phyloP scores from a whole-genome alignment of 2,329 filamentous ascomycete species.

The Monilinia polystroma region DNA sequence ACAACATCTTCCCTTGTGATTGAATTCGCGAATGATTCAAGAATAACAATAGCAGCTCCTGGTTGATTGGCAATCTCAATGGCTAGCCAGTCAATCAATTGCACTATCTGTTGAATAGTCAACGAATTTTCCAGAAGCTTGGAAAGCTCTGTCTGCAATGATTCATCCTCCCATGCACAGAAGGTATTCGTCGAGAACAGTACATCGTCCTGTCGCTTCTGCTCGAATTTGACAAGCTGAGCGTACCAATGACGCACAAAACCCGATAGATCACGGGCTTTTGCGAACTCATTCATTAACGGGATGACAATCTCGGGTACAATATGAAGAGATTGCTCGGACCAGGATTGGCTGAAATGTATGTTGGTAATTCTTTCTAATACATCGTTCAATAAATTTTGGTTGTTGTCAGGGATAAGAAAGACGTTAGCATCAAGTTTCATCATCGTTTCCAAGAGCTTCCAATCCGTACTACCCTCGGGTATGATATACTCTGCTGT shows the following conservation, averaged over 20 bases:
- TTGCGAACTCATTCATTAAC: slow-evolving; percentile 45
- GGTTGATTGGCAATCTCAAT: slow-evolving; percentile 32
- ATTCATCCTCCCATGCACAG: slow-evolving; percentile 39
- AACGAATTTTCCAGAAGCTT: slow-evolving; percentile 42
- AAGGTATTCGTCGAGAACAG: slow-evolving; percentile 23
- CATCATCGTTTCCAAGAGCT: slow-evolving; percentile 46
- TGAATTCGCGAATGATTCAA: slow-evolving; percentile 44
- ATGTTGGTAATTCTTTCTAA: slow-evolving; percentile 39
- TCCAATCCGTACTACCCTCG: slow-evolving; percentile 42
- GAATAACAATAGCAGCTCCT: slow-evolving; percentile 40
- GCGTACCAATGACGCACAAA: slow-evolving; percentile 45
- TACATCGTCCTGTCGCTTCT: slow-evolving; percentile 30
- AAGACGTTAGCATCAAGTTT: slow-evolving; percentile 49
- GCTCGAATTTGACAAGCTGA: slow-evolving; percentile 36
- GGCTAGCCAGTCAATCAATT: slow-evolving; percentile 42
- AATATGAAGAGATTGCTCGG: slow-evolving; percentile 34
- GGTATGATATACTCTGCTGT: slow-evolving; percentile 36
- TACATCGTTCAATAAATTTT: slow-evolving; percentile 37
- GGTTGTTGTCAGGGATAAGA: slow-evolving; percentile 40
- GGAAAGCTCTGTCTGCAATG: slow-evolving; percentile 33
- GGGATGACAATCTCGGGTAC: slow-evolving; percentile 42
- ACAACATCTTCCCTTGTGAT: slow-evolving; percentile 41
- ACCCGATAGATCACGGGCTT: slow-evolving; percentile 43
- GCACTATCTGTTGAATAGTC: slow-evolving; percentile 42
- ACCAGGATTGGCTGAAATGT: slow-evolving; percentile 31